These are phyloP conservation scores for Rhododendron mucronatum DNA, from an alignment of 148 eudicot species.

Conservation along the genomic window DNA sequence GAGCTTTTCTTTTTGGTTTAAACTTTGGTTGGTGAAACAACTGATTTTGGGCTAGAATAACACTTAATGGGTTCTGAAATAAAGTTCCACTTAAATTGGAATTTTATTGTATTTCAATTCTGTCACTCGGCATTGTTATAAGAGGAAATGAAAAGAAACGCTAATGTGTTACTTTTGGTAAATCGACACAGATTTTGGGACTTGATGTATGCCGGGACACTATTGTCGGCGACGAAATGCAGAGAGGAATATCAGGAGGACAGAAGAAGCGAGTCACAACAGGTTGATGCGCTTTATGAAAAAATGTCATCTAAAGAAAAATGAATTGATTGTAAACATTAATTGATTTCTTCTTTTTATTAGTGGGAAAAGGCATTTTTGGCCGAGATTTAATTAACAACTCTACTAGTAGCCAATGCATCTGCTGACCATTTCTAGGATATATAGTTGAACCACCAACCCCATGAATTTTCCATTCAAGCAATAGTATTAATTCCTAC, in stretches of 20 bases:
- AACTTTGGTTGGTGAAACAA: neutral
- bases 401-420: neutral
- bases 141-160: neutral
- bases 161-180: neutral
- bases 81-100: neutral
- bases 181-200: constrained; percentile 65
- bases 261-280: constrained; percentile 94
- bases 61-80: neutral
- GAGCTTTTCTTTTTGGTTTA: neutral
- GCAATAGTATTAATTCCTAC: neutral
- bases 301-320: neutral
- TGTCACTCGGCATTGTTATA: neutral
- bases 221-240: constrained; percentile 90
- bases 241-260: constrained; percentile 91
- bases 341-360: neutral
- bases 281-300: constrained; percentile 29
- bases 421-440: neutral
- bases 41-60: neutral
- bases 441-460: neutral
- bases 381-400: neutral
- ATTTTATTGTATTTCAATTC: neutral
- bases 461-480: neutral
- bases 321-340: neutral
- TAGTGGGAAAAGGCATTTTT: neutral
- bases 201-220: constrained; percentile 94